phyloP scores from a whole-genome alignment of 2,329 filamentous ascomycete genomes.

The Colletotrichum camelliae region DNA sequence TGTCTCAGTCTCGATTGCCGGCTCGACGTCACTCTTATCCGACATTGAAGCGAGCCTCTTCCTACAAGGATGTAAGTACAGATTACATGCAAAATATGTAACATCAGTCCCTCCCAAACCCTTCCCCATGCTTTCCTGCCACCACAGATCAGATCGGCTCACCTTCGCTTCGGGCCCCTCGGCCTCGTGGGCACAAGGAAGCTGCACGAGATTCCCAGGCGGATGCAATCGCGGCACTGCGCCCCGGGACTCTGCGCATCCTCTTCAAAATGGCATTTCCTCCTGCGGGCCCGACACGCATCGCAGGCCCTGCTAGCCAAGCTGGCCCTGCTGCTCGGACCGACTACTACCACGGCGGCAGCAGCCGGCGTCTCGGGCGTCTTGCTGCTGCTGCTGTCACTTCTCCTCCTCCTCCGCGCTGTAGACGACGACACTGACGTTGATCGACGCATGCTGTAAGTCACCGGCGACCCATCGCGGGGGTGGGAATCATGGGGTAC shows the following conservation, averaged over 20 bases:
- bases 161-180: constrained; percentile 28
- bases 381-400: not conserved
- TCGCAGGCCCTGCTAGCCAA: constrained; percentile 29
- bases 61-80: not conserved
- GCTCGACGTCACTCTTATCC: not conserved
- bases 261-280: constrained; percentile 26
- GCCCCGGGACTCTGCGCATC: not conserved
- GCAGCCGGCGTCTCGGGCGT: not conserved
- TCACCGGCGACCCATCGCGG: not conserved
- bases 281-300: constrained; percentile 27
- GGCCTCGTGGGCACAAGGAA: constrained; percentile 28
- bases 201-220: constrained; percentile 26
- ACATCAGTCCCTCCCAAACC: not conserved
- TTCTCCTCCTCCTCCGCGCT: not conserved
- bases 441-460: constrained; percentile 9
- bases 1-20: not conserved
- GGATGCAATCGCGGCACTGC: constrained; percentile 23
- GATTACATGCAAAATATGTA: not conserved
- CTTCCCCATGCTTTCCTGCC: not conserved
- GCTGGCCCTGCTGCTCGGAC: not conserved
- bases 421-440: not conserved
- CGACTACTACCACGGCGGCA: not conserved
- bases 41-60: constrained; percentile 13
- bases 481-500: not conserved
- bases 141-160: not conserved